A percentile compares a stretch with the other conserved stretches of the same genome.
phyloP scores from a whole-genome alignment of 2,329 filamentous ascomycete species.

The Trichoderma simmonsii region DNA sequence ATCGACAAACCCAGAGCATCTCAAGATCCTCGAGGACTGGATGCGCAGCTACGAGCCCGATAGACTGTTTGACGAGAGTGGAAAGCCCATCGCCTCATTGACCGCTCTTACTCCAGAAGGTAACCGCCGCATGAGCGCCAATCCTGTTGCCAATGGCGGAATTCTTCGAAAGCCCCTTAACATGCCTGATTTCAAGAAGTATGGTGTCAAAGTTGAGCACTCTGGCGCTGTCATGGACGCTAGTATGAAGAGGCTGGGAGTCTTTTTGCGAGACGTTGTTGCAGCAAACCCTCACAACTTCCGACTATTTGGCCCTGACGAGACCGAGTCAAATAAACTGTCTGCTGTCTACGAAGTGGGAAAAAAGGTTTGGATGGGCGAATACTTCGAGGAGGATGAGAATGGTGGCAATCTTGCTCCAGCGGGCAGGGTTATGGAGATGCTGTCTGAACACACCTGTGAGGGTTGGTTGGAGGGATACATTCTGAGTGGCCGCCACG shows the following conservation, averaged over 20 bases:
- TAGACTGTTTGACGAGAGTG: conserved; percentile 62
- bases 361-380: conserved; percentile 78
- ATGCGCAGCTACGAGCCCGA: conserved; percentile 75
- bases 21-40: conserved; percentile 70
- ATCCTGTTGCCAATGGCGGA: conserved; percentile 72
- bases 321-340: conserved; percentile 80
- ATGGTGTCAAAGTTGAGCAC: conserved; percentile 59
- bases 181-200: conserved; percentile 68
- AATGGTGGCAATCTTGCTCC: conserved; percentile 71
- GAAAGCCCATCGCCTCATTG: conserved; percentile 61
- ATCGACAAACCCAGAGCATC: conserved; percentile 59
- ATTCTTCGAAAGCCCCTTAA: conserved; percentile 62
- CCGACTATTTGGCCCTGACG: conserved; percentile 74
- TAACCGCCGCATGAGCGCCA: conserved; percentile 70
- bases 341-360: conserved; percentile 66
- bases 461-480: conserved; percentile 83
- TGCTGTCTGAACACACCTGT: conserved; percentile 76
- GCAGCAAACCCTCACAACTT: conserved; percentile 64
- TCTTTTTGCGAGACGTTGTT: conserved; percentile 66
- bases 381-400: conserved; percentile 71
- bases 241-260: conserved; percentile 69
- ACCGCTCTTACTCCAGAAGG: conserved; percentile 63
- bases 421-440: conserved; percentile 75
- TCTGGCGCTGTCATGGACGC: conserved; percentile 54
- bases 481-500: conserved; percentile 69